phyloP scores from a whole-genome alignment of 2,329 filamentous ascomycete genomes.

The Penicillium sclerotiorum region DNA sequence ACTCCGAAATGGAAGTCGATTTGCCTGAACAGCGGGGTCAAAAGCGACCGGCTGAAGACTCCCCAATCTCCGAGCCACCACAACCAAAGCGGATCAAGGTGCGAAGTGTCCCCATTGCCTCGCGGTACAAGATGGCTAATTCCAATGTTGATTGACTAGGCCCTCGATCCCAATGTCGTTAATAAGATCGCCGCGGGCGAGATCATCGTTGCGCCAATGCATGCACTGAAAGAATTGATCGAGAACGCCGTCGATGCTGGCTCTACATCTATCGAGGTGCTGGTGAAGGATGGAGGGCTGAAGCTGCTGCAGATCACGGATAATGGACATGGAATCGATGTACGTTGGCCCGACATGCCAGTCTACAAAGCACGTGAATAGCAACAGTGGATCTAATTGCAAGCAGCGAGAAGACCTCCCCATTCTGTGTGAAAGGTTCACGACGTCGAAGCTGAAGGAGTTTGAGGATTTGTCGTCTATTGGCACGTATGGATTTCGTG shows the following conservation, averaged over 20 bases:
- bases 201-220: slow-evolving; percentile 95
- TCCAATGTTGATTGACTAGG: slow-evolving; percentile 52
- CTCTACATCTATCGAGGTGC: slow-evolving; percentile 82
- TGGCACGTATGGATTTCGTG: slow-evolving; percentile 94
- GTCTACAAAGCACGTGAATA: not conserved
- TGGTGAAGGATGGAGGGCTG: slow-evolving; percentile 92
- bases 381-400: slow-evolving; percentile 11
- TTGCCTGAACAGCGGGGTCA: slow-evolving; percentile 39
- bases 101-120: not conserved
- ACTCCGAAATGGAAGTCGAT: slow-evolving; percentile 50
- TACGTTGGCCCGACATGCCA: slow-evolving; percentile 51
- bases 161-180: slow-evolving; percentile 87
- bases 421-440: slow-evolving; percentile 94
- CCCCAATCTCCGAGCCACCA: slow-evolving; percentile 29
- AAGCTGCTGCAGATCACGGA: slow-evolving; percentile 97
- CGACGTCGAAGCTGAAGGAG: slow-evolving; percentile 89
- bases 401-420: slow-evolving; percentile 81
- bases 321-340: slow-evolving; percentile 93
- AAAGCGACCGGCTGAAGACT: slow-evolving; percentile 56
- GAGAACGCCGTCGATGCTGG: slow-evolving; percentile 99
- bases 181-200: slow-evolving; percentile 99
- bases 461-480: slow-evolving; percentile 93
- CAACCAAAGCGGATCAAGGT: slow-evolving; percentile 55
- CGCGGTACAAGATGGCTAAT: not conserved
- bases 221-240: slow-evolving; percentile 93